Base-by-base conservation (phyloP, 2,329 filamentous ascomycete genomes). In the Verruconis gallopava region DNA sequence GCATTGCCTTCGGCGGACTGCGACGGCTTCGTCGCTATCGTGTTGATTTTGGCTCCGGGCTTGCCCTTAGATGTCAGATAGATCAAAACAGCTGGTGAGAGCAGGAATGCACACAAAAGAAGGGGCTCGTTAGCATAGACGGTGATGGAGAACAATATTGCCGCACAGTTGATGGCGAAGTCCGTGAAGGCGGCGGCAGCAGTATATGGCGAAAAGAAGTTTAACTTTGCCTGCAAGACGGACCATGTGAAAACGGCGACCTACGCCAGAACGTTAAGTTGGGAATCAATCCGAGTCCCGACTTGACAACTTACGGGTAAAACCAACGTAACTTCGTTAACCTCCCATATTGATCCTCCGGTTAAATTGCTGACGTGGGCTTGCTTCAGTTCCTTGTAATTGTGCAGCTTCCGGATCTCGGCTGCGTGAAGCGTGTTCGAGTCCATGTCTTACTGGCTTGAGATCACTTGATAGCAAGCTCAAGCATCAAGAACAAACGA, bases 361-460 rank as follows among this genome's bases (percentile, higher is more conserved):
- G 81, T 79, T 21, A 94, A 75, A 59, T 86, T 84, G 42, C 89
- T 94, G 55, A 98, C 91, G 60, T 94, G 94, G 56, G 85, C 85
- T 68, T 93, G 88, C 67, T 98, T 98, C 51, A 81, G 72, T 54
- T 81, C 75, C 65, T 95, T 98, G 69, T 95, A 94, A 62, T 72
- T 79, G 41, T 45, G 34, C 22, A 37, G 34, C 33, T 37, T 42
- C 22, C 32, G 30, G 13, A n/a, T 25, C 13, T 42, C 9, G n/a
- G 25, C 25, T 9, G 25, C n/a, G 9, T 9, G n/a, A 9, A 9
- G 25, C 25, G 6, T 9, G 9, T 30, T n/a, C n/a, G 25, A 30
- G 25, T 30, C n/a, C 25, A 30, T 30, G 25, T 9, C n/a, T n/a
- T n/a, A n/a, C n/a, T n/a, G n/a, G n/a, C n/a, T n/a, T n/a, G n/a